These are phyloP conservation scores for Aphanomyces euteiches DNA, from an alignment of 352 stramenopile genomes.

Conservation along the genomic window DNA sequence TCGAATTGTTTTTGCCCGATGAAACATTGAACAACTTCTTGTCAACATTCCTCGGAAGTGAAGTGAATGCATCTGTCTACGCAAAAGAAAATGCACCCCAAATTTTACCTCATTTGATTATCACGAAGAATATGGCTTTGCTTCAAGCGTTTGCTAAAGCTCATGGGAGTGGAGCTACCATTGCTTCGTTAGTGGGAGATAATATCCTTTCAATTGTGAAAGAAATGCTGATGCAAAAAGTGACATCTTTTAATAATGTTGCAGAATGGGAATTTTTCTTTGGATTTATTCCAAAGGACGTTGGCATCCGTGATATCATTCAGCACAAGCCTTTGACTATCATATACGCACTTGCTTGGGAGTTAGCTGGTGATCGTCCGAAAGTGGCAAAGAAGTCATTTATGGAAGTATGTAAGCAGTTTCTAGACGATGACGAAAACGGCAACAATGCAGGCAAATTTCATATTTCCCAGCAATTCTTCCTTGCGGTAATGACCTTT, in stretches of 20 bases:
- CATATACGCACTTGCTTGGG: constrained; percentile 61
- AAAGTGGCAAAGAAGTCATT: constrained; percentile 56
- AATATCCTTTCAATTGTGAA: constrained; percentile 39
- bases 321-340: constrained; percentile 48
- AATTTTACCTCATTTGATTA: constrained; percentile 58
- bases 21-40: constrained; percentile 45
- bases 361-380: constrained; percentile 52
- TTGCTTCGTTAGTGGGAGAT: constrained; percentile 17
- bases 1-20: constrained; percentile 48
- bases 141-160: constrained; percentile 42
- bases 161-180: constrained; percentile 34
- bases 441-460: constrained; percentile 28
- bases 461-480: constrained; percentile 70
- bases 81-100: constrained; percentile 48
- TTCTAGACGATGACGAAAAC: constrained; percentile 37
- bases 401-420: constrained; percentile 47
- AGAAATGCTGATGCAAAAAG: constrained; percentile 44
- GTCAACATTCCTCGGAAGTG: constrained; percentile 49
- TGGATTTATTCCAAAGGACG: constrained; percentile 59
- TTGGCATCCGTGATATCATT: constrained; percentile 57
- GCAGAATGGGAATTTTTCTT: constrained; percentile 72
- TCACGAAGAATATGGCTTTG: constrained; percentile 55
- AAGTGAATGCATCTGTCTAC: constrained; percentile 44
- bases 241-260: constrained; percentile 45
- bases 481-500: constrained; percentile 80